A percentile compares a stretch with the other conserved stretches of the same genome.
Conservation (phyloP, 805 yeast genomes). For the Sungouiozyma ichnusensis region DNA sequence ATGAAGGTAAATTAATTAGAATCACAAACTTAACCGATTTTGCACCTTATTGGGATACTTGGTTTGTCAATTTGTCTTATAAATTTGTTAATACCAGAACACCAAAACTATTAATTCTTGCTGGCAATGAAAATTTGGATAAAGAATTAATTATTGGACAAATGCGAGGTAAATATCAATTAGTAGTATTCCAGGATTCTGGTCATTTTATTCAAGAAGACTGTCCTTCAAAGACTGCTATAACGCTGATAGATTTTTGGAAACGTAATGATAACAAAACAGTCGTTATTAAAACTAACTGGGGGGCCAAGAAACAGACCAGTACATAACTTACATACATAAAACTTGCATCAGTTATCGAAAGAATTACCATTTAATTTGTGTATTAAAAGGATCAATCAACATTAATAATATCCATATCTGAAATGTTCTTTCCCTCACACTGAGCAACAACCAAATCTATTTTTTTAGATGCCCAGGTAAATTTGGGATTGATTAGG, state of each 20-base stretch:
- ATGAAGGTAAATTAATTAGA: conserved; percentile 39
- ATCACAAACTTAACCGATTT: conserved; percentile 52
- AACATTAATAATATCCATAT: conserved; percentile 24
- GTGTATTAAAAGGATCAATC: no score
- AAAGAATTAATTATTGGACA: conserved; percentile 84
- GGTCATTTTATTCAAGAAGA: conserved; percentile 98
- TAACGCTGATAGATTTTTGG: conserved; percentile 39
- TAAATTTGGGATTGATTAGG: conserved; percentile 77
- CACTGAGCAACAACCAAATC: conserved; percentile 62
- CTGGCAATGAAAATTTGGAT: conserved; percentile 85
- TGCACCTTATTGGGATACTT: conserved; percentile 60
- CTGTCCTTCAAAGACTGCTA: conserved; percentile 55
- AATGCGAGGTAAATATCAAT: conserved; percentile 95
- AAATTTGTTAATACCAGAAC: conserved; percentile 39
- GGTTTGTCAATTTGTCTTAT: conserved; percentile 69
- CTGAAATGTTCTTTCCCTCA: conserved; percentile 28
- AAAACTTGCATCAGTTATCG: neutral
- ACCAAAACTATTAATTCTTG: conserved; percentile 65
- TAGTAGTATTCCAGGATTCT: conserved; percentile 66
- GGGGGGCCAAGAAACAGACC: conserved; percentile 23
- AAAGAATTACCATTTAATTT: no score
- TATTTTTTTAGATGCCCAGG: conserved; percentile 83
- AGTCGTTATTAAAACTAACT: conserved; percentile 30
- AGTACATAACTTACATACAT: neutral
- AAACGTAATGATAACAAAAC: conserved; percentile 31